Evolutionary conservation across 2,329 filamentous ascomycete species (phyloP), one percentile per base, ranked within the genome.

Genomic region (Aspergillus flavus): DNA sequence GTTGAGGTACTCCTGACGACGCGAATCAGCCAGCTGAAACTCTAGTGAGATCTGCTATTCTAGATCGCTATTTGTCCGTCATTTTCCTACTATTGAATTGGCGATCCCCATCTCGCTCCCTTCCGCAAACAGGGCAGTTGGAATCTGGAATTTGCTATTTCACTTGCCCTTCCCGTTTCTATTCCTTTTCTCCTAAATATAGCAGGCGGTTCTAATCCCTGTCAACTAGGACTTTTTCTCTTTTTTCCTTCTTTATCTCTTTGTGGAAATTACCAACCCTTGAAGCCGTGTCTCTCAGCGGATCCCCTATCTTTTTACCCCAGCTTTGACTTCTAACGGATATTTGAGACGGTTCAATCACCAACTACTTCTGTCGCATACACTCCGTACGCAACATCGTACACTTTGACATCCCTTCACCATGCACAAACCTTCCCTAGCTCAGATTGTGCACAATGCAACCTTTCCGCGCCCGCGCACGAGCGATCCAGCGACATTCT

Each of bases 341-440:
- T 23, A 36, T 39, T 28, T 32, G 52, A 41, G 10, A 26, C 34
- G 4, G n/a, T 36, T 26, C 10, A 36, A 36, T 14, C 30, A 54
- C 12, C 30, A 4, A 16, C n/a, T 11, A 21, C 32, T 53, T 36
- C 30, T 43, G 26, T 52, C 48, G 28, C 58, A 39, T 14, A 43
- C 21, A 16, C 34, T 23, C 28, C 16, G 12, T 34, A 32, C 30
- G 26, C 52, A 46, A 26, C n/a, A 36, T 54, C n/a, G 57, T 57
- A 32, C 43, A 41, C 36, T 59, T 56, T 10, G 32, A 34, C 39
- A 26, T 43, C 57, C 36, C n/a, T 14, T 73, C 72, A 79, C 68
- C 68, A 89, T 89, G 87, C 85, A 85, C 73, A 86, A 87, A 76
- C 85, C 86, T 54, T 83, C 84, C 60, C 80, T 89, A 68, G 80